Evolutionary conservation across 225 moss, liverwort and hornwort genomes (phyloP), one percentile per base, ranked within the genome.

Genomic region (Takakia lepidozioides): DNA sequence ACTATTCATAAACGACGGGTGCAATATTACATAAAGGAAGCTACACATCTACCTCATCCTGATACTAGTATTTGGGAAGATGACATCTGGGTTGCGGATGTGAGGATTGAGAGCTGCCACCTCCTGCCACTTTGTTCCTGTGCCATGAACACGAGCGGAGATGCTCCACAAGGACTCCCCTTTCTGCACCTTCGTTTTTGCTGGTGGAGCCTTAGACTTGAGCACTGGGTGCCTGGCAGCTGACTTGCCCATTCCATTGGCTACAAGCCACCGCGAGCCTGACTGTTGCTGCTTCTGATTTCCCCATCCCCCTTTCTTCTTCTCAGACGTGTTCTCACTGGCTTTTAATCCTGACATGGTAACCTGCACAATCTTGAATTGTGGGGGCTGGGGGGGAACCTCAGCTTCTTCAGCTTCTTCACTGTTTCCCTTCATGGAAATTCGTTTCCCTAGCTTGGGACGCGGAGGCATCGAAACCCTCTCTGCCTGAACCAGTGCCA

Each of bases 401-500:
- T 70, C 76, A 21, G 62, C 66, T 22, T 81, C 77, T 20, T 73
- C 67, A 45, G 57, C 55, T 18, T 67, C 61, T 34, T 68, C 76
- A 18, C 58, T 51, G 43, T 66, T 76, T 23, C 76, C 73, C 9
- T 57, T 60, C 37, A 66, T 34, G 3, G 82, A 65, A 54, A 57
- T 37, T 0, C 65, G 71, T n/a, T 70, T 61, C 9, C 65, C 63
- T 39, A 82, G 59, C 61, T 76, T 89, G 10, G 60, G 74, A 18
- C 66, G 71, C 19, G 63, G 71, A 26, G 81, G 72, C 35, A 81
- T 58, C 29, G 67, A 52, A 46, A 75, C 52, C 56, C 82, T 56
- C 60, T 89, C 82, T 10, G 85, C 85, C 67, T 89, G 89, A 38
- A 82, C 80, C 19, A 85, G 69, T 27, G 72, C 68, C 81, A 73